Percentiles rank a stretch among this genome's conserved stretches.
phyloP scores from a whole-genome alignment of 2,329 filamentous ascomycete species.

The Sporothrix variecibatus region DNA sequence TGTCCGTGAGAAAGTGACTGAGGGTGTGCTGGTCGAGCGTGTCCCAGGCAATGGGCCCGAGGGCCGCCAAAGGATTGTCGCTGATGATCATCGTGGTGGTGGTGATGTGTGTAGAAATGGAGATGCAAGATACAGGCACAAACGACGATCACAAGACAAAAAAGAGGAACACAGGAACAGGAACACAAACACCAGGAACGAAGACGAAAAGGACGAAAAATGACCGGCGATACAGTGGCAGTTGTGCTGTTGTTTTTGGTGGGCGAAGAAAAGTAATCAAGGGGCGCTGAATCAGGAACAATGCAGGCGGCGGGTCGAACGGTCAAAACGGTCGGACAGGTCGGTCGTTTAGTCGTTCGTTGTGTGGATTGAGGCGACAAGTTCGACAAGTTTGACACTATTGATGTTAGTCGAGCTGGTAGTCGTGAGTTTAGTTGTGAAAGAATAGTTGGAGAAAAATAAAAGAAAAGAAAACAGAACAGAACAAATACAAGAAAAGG shows the following conservation, averaged over 20 bases:
- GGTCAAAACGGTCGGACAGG: neutral
- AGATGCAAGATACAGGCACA: neutral
- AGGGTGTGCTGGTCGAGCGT: constrained; percentile 33
- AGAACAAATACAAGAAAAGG: neutral
- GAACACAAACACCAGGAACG: neutral
- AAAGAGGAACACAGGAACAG: neutral
- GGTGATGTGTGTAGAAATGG: neutral
- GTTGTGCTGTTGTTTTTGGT: neutral
- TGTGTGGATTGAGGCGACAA: neutral
- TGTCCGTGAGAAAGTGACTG: constrained; percentile 26
- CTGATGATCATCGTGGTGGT: neutral
- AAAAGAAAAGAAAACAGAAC: neutral
- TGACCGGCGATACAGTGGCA: neutral
- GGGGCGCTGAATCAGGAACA: constrained; percentile 18
- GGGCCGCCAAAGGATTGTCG: constrained; percentile 51
- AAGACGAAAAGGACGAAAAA: neutral
- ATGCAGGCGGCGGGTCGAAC: neutral
- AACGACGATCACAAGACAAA: neutral
- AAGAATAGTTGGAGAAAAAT: neutral
- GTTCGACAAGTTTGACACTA: neutral
- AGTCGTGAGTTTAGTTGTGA: neutral
- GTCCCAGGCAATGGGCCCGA: constrained; percentile 54
- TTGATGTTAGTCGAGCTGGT: neutral
- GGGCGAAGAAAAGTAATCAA: neutral
- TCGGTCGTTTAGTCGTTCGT: neutral